These are phyloP conservation scores for Pseudozyma sp. DNA, from an alignment of 1,284 basidiomycete genomes.

Conservation along the genomic window DNA sequence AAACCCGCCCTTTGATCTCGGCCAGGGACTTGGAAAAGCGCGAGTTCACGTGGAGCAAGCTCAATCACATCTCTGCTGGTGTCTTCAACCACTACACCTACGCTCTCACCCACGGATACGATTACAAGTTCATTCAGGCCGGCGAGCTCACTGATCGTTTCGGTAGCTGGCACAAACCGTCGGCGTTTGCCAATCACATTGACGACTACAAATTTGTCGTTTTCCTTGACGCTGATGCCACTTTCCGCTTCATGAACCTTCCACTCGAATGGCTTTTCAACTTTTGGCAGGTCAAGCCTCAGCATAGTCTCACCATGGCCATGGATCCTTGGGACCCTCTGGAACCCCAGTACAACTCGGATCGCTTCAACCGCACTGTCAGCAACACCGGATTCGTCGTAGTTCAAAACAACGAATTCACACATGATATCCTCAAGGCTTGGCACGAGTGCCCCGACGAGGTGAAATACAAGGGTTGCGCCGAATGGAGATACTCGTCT, in stretches of 20 bases:
- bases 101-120: neutral
- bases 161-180: neutral
- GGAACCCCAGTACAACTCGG: neutral
- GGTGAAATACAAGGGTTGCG: neutral
- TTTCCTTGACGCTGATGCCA: conserved; percentile 2
- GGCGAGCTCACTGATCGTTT: neutral
- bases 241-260: conserved; percentile 3
- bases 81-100: conserved; percentile 1
- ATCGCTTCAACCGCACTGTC: conserved; percentile 1
- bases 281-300: conserved; percentile 1
- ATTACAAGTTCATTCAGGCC: conserved; percentile 1
- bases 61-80: neutral
- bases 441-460: conserved; percentile 3
- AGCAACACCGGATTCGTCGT: conserved; percentile 2
- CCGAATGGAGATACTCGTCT: neutral
- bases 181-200: conserved; percentile 3
- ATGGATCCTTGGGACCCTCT: neutral
- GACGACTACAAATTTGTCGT: conserved; percentile 2
- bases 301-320: conserved; percentile 2
- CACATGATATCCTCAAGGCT: conserved; percentile 1
- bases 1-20: neutral
- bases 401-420: conserved; percentile 1
- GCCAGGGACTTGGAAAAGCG: neutral
- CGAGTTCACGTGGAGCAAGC: neutral
- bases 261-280: conserved; percentile 2